Percentiles rank a stretch among this genome's conserved stretches.
These are phyloP conservation scores for Madurella fahalii DNA, from an alignment of 2,329 filamentous ascomycete species.

Conservation along the genomic window DNA sequence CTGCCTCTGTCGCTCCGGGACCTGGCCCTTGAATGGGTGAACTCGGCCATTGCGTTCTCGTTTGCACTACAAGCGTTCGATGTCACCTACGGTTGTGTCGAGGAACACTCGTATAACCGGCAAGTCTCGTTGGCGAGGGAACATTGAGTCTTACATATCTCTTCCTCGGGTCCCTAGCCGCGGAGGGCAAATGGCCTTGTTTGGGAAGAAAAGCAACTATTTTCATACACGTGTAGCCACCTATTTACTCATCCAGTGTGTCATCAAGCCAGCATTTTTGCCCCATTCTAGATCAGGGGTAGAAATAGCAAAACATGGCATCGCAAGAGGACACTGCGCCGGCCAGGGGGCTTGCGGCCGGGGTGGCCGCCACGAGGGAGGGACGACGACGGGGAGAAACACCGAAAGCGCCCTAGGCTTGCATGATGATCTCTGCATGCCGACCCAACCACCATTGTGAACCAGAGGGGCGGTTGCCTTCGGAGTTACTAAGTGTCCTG, in stretches of 20 bases:
- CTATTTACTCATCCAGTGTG: not conserved
- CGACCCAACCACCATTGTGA: too few relatives aligned
- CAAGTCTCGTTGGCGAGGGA: not conserved
- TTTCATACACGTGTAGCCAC: not conserved
- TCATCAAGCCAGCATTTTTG: too few relatives aligned
- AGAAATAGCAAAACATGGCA: too few relatives aligned
- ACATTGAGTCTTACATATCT: not conserved
- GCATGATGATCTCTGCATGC: too few relatives aligned
- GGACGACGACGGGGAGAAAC: too few relatives aligned
- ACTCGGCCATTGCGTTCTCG: conserved; percentile 11
- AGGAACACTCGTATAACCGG: not conserved
- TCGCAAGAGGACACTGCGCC: too few relatives aligned
- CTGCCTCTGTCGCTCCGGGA: conserved; percentile 14
- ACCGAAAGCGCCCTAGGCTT: too few relatives aligned
- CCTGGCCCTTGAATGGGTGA: conserved; percentile 11
- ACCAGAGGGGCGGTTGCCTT: too few relatives aligned
- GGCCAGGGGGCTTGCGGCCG: too few relatives aligned
- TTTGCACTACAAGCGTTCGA: not conserved
- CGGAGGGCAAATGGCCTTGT: not conserved
- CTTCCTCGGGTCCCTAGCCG: not conserved
- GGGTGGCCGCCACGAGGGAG: too few relatives aligned
- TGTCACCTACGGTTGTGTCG: too few relatives aligned
- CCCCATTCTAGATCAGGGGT: too few relatives aligned
- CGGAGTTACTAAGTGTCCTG: not conserved
- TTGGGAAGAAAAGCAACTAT: not conserved